Base-by-base conservation (phyloP, 2,329 filamentous ascomycete species). In the Penicillium sp. region DNA sequence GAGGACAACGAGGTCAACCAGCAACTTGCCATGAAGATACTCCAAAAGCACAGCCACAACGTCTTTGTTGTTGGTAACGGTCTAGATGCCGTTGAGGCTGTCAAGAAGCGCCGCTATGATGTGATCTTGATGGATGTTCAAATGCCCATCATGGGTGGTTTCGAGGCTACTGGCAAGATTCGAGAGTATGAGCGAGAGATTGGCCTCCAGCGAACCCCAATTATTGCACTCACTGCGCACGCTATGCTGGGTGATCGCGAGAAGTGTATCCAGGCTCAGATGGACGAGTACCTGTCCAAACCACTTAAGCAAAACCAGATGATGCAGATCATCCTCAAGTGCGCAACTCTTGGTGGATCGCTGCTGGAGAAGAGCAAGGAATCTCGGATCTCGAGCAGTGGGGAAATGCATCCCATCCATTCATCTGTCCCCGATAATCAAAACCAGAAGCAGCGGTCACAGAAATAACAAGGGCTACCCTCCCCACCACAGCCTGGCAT, bases 111-210 rank as follows among this genome's bases (percentile, higher is more conserved):
- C 77, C 88, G 91, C 71, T 99, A 95, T 71, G 94, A 99, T 73
- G 91, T 96, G 58, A 94, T 99, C 60, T 83, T 99, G 45, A 99
- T 99, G 94, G 94, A 99, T 71, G 93, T 99, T n/a, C 94, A 97
- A 73, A 99, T 99, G 94, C 94, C 94, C n/a, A 90, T 97, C 68
- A 97, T 97, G 92, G 94, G 94, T 71, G 94, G 94, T 39, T 97
- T 97, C 70, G 94, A 99, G 76, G 92, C 94, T 11, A 99, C 94
- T 5, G 90, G 87, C 63, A 96, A 96, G 79, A 99, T 99, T 63
- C 87, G 94, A 67, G 92, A 97, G 73, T 97, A 93, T 73, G 94
- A 99, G 74, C 87, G 88, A 56, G 89, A 87, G 61, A 85, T 91
- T 63, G 87, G 87, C 51, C 83, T 91, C 29, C 87, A 90, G 54